Conservation (phyloP, 78 protist species). For the Mantamonas sphyraenae region DNA sequence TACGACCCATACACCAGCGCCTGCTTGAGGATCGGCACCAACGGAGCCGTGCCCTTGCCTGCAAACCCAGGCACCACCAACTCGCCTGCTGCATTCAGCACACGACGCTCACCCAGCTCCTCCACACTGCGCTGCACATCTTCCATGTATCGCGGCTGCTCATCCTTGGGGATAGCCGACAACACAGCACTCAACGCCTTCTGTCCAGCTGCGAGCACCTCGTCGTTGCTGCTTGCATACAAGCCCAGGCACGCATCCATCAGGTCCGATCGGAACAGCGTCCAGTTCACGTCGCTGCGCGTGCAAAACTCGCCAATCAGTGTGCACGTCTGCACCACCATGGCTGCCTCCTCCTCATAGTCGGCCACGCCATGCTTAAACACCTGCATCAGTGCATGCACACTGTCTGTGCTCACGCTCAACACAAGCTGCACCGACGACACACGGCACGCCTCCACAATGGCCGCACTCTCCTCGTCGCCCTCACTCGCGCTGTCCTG, state of each 20-base stretch:
- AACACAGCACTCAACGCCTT: neutral
- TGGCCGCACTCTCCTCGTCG: slow-evolving; percentile 15
- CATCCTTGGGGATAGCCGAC: neutral
- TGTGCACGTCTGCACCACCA: neutral
- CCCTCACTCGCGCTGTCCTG: no score
- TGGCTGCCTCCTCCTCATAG: neutral
- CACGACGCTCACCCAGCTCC: slow-evolving; percentile 2
- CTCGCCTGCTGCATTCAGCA: no score
- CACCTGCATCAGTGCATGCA: slow-evolving; percentile 23
- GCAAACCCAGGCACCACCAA: no score
- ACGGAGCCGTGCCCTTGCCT: slow-evolving; percentile 64
- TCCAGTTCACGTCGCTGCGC: neutral
- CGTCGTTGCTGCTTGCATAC: neutral
- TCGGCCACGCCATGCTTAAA: neutral
- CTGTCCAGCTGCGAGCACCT: neutral
- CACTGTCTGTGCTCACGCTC: slow-evolving; percentile 12
- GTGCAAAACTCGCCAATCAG: slow-evolving; percentile 1
- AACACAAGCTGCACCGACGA: slow-evolving; percentile 4
- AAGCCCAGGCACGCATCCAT: neutral
- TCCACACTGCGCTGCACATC: slow-evolving; percentile 13
- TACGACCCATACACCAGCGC: slow-evolving; percentile 66
- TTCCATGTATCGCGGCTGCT: slow-evolving; percentile 8
- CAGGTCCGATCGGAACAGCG: neutral
- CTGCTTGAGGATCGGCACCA: slow-evolving; percentile 55
- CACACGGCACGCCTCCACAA: neutral